Evolutionary conservation across 768 basidiomycete genomes (phyloP), one percentile per base, ranked within the genome.

Genomic region (Sporobolomyces phaffii): DNA sequence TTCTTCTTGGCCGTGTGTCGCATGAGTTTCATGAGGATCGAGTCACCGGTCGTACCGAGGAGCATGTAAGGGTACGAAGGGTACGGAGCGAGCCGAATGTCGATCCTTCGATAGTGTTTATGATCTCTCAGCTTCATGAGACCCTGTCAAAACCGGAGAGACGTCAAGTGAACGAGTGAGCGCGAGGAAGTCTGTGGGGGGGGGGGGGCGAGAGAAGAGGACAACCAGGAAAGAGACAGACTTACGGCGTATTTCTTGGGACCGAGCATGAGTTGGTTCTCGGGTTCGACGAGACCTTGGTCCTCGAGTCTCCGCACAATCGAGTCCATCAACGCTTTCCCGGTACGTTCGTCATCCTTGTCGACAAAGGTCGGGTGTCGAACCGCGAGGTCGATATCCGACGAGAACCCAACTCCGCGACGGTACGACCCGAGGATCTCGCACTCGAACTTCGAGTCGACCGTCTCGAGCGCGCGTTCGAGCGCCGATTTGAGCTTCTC

Each of bases 401-500:
- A 54, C 0, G 61, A 66, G 28, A 68, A 69, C 20, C 28, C 50
- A 43, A 60, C 59, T 20, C 72, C 68, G 14, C 72, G 67, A 4
- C 72, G 61, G 44, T 69, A 72, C 24, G 45, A 50, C 22, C 68
- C 68, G 17, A 72, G 61, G 53, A 72, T 60, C 31, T 66, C 68
- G 40, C 50, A 60, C 24, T 69, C 68, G 50, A 66, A 62, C n/a
- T 29, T 9, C 0, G 61, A 22, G 59, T 69, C 72, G 34, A 63
- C 47, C 4, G 28, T n/a, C 14, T 50, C 24, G 15, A 72, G 49
- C 1, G 64, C 36, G 13, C 22, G 31, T 24, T 57, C 56, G 58
- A 72, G 52, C 8, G 33, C 59, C 9, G 4, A 24, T 38, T 48
- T 33, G 61, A 66, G 63, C 45, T 61, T 50, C 48, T 54, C 64